Evolutionary conservation across 768 basidiomycete species (phyloP).

Genomic region (Lentinula aciculospora): DNA sequence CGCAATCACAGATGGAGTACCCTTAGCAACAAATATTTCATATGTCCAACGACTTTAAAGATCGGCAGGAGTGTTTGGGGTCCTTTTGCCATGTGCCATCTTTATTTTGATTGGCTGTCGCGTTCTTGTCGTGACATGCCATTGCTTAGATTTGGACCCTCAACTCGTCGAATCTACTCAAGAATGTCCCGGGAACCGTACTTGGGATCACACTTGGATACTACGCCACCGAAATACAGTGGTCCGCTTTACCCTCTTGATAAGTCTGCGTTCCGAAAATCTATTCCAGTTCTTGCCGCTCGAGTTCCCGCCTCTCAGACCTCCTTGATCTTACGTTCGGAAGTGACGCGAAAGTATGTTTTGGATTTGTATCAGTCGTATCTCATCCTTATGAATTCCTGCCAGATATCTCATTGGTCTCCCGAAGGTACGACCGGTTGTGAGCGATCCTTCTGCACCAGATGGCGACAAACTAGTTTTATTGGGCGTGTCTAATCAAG

Average conservation of each 20-base stretch:
- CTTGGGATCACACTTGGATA: conserved; percentile 13
- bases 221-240: conserved; percentile 40
- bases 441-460: conserved; percentile 41
- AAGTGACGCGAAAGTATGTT: conserved; percentile 54
- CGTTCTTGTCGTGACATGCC: too few relatives aligned
- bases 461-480: conserved; percentile 58
- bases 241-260: conserved; percentile 53
- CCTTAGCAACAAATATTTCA: background rate
- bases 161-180: background rate
- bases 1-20: background rate
- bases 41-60: background rate
- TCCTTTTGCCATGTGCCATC: conserved; percentile 2
- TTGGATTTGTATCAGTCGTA: background rate
- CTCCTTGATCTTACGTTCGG: conserved; percentile 48
- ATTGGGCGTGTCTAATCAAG: conserved; percentile 54
- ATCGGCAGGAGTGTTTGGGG: background rate
- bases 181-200: conserved; percentile 1
- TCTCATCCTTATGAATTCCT: background rate
- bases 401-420: conserved; percentile 60
- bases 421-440: conserved; percentile 60
- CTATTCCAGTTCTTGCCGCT: conserved; percentile 62
- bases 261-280: conserved; percentile 56
- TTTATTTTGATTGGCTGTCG: background rate
- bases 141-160: background rate
- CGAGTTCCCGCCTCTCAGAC: conserved; percentile 55